Conservation (phyloP, 1,284 basidiomycete species). For the Austroboletus niveus region DNA sequence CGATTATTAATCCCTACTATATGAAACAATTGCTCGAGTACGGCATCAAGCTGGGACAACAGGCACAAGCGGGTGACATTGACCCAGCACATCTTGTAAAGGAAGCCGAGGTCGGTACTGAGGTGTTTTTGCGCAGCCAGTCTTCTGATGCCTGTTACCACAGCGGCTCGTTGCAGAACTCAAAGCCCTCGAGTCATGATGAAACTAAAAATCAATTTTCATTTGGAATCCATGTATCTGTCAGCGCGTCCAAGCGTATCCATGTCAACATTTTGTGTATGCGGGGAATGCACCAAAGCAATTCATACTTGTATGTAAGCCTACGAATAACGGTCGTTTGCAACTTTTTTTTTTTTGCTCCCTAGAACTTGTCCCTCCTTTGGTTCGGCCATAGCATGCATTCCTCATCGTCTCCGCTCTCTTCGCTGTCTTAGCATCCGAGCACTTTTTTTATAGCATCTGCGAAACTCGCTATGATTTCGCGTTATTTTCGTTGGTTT, state of each 20-base stretch:
- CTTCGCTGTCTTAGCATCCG: slow-evolving; percentile 7
- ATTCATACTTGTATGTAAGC: slow-evolving; percentile 30
- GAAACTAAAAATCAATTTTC: slow-evolving; percentile 5
- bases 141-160: neutral
- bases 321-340: slow-evolving; percentile 20
- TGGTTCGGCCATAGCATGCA: slow-evolving; percentile 18
- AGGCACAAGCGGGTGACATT: slow-evolving; percentile 35
- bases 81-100: slow-evolving; percentile 40
- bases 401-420: slow-evolving; percentile 22
- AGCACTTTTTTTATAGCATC: slow-evolving; percentile 7
- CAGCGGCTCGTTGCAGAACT: slow-evolving; percentile 40
- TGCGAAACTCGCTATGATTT: slow-evolving; percentile 7
- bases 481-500: slow-evolving; percentile 9
- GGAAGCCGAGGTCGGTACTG: slow-evolving; percentile 49
- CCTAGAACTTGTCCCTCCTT: slow-evolving; percentile 16
- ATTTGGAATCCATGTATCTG: slow-evolving; percentile 27
- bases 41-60: slow-evolving; percentile 55
- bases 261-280: slow-evolving; percentile 30
- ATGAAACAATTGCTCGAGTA: slow-evolving; percentile 70
- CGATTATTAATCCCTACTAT: slow-evolving; percentile 70
- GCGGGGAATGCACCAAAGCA: slow-evolving; percentile 26
- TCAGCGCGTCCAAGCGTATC: slow-evolving; percentile 19
- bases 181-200: slow-evolving; percentile 35
- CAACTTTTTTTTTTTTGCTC: slow-evolving; percentile 20
- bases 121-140: neutral